Evolutionary conservation across 2,329 filamentous ascomycete genomes (phyloP), one percentile per base, ranked within the genome.

Genomic region (Botrytis paeoniae): DNA sequence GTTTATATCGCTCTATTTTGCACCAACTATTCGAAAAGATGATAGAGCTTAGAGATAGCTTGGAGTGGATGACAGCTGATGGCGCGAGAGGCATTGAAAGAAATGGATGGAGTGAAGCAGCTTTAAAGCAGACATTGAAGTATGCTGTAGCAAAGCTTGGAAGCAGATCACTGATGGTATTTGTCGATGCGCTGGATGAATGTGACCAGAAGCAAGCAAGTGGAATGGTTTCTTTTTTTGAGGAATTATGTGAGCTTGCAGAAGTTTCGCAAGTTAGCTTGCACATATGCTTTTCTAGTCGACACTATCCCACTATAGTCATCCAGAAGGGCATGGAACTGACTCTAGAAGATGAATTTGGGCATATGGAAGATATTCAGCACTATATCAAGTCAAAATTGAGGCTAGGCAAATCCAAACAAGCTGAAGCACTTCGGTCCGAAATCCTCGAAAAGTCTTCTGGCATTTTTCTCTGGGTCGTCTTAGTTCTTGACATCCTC

Each of bases 1-100:
- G 88, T 0, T 82, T 89, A 78, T 88, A 87, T 74, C 82, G 86
- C 4, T 86, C 85, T 0, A 71, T 89, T 0, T 71, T 89, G 0
- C 74, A 80, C 1, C 85, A 89, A 57, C 77, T 89, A 0, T 77
- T 89, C 0, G 37, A 80, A 0, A 75, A 78, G 0, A 73, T 79
- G 0, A 78, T 81, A 0, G 78, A 83, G 0, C 77, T 86, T 0
- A 81, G 83, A 69, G 25, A 73, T 0, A 75, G 73, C 54, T 73
- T 78, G 43, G 75, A 78, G 9, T 77, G 75, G 77, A 77, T 78
- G 72, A 75, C 75, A 77, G 29, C 70, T 73, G 74, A 78, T 77
- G 76, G 74, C 10, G 74, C 74, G 8, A 74, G 37, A 57, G 59
- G 43, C 71, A 66, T 75, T 29, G 48, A 70, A 12, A 79, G 79